Evolutionary conservation across 2,329 filamentous ascomycete species (phyloP).

Genomic region (Ophiostoma ulmi): DNA sequence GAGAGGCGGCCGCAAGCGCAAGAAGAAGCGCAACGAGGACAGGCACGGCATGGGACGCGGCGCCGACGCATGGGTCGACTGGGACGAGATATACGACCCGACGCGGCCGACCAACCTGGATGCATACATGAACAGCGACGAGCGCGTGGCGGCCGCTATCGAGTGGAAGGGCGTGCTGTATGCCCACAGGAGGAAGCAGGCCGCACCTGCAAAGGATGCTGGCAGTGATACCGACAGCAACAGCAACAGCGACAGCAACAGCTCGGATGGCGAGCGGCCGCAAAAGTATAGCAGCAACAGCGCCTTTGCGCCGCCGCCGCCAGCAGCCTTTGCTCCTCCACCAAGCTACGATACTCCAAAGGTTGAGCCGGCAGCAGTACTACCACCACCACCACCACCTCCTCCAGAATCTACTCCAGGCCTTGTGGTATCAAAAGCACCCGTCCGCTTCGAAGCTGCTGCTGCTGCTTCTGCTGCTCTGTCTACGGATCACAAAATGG

Average conservation of each 20-base stretch:
- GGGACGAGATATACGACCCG: constrained; percentile 89
- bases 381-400: not conserved
- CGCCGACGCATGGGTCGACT: constrained; percentile 57
- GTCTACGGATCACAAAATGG: constrained; percentile 34
- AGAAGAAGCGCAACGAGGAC: constrained; percentile 54
- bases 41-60: constrained; percentile 53
- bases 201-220: too few species aligned
- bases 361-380: not conserved
- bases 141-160: constrained; percentile 70
- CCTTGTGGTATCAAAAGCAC: constrained; percentile 69
- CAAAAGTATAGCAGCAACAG: not conserved
- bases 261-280: constrained; percentile 34
- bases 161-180: constrained; percentile 85
- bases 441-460: constrained; percentile 60
- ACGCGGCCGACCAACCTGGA: constrained; percentile 76
- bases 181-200: constrained; percentile 53
- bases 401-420: constrained; percentile 27
- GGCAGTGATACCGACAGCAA: not conserved
- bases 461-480: constrained; percentile 29
- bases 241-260: not conserved
- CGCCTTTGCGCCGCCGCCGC: constrained; percentile 49
- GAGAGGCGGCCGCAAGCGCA: constrained; percentile 59
- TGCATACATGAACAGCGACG: constrained; percentile 78
- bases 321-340: constrained; percentile 47
- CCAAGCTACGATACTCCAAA: constrained; percentile 8